Conservation (phyloP, 495 filamentous ascomycete species). For the Xylaria longipes region DNA sequence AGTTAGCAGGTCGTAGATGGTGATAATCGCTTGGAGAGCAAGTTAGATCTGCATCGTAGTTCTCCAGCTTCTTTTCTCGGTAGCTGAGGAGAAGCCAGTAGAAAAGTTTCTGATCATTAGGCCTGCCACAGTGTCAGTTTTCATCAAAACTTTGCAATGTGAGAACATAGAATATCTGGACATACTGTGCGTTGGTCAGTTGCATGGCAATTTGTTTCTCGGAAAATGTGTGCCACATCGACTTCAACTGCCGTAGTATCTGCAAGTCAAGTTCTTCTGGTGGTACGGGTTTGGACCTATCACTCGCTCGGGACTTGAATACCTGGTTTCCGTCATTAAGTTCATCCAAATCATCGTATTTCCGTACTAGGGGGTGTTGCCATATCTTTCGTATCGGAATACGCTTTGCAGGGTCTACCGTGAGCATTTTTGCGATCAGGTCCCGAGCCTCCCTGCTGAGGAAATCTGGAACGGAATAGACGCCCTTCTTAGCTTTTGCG, state of each 20-base stretch:
- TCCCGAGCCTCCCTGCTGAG: conserved; percentile 77
- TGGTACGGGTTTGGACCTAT: conserved; percentile 42
- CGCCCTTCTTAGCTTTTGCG: conserved; percentile 68
- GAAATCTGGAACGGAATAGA: conserved; percentile 72
- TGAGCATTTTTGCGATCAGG: conserved; percentile 76
- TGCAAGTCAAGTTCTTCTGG: conserved; percentile 73
- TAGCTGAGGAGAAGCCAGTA: conserved; percentile 84
- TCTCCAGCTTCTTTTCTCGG: conserved; percentile 80
- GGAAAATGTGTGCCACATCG: conserved; percentile 83
- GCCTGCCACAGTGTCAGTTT: conserved; percentile 54
- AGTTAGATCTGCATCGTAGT: conserved; percentile 74
- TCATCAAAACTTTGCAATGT: conserved; percentile 19
- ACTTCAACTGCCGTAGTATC: conserved; percentile 80
- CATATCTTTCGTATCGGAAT: conserved; percentile 82
- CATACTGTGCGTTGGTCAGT: conserved; percentile 71
- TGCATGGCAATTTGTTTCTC: conserved; percentile 72
- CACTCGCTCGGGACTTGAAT: conserved; percentile 33
- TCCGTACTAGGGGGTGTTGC: conserved; percentile 79
- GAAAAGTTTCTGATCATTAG: conserved; percentile 88
- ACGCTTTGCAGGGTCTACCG: conserved; percentile 73
- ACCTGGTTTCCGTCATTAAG: conserved; percentile 45
- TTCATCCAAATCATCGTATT: conserved; percentile 73
- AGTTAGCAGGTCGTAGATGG: conserved; percentile 65
- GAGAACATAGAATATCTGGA: conserved; percentile 12
- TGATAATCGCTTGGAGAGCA: conserved; percentile 90